Evolutionary conservation across 345 rosid genomes (phyloP).

Genomic region (Euphorbia lathyris): DNA sequence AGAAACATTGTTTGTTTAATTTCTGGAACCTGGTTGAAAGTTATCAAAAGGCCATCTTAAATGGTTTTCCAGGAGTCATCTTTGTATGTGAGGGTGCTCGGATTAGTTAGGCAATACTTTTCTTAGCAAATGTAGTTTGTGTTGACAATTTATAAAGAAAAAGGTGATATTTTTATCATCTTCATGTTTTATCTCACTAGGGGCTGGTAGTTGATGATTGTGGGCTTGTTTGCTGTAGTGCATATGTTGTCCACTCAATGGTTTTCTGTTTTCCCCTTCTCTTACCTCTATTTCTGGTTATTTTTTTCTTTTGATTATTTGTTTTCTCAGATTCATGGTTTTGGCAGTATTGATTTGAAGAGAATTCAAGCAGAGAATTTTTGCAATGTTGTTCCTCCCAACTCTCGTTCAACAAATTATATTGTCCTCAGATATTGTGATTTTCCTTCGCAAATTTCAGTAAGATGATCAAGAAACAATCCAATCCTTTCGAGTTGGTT

Average conservation of each 20-base stretch:
- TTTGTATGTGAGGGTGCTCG: background rate
- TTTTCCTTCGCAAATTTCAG: constrained; percentile 57
- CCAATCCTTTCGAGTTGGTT: constrained; percentile 8
- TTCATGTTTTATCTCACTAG: background rate
- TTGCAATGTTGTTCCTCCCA: constrained; percentile 73
- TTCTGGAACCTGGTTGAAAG: background rate
- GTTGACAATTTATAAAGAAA: background rate
- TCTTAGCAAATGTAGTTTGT: background rate
- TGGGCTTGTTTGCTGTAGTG: background rate
- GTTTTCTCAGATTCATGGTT: constrained; percentile 73
- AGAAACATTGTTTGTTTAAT: background rate
- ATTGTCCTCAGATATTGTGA: constrained; percentile 68
- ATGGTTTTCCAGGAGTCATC: background rate
- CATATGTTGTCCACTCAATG: background rate
- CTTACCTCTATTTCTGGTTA: constrained; percentile 20
- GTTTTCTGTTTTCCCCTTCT: constrained; percentile 7
- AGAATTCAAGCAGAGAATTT: constrained; percentile 88
- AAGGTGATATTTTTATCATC: background rate
- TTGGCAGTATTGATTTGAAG: constrained; percentile 97
- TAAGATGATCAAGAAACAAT: constrained; percentile 43
- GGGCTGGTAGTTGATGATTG: background rate
- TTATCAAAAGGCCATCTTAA: background rate
- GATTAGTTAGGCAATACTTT: background rate
- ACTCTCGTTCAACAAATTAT: constrained; percentile 86
- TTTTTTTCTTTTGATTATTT: constrained; percentile 34